Conservation (phyloP, 2,329 filamentous ascomycete genomes). For the Xylariaceae sp. region DNA sequence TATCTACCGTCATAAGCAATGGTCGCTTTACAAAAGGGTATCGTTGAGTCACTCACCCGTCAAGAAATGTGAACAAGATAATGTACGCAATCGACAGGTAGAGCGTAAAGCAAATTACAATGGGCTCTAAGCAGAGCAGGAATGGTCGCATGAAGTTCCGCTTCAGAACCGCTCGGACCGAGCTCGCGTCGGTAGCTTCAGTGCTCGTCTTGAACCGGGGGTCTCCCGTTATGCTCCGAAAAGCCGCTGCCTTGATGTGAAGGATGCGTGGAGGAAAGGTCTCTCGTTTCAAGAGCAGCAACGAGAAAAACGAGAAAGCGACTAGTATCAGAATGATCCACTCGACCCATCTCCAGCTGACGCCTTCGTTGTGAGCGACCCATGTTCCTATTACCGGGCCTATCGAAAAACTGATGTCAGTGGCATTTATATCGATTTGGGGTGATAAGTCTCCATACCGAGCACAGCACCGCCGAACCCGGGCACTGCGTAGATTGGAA, state of each 20-base stretch:
- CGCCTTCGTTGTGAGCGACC: constrained; percentile 14
- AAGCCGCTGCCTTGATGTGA: constrained; percentile 24
- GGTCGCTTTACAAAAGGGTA: neutral
- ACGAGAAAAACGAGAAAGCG: constrained; percentile 15
- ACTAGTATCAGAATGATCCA: constrained; percentile 33
- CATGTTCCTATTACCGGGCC: constrained; percentile 29
- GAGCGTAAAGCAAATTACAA: constrained; percentile 38
- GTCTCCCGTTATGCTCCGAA: constrained; percentile 25
- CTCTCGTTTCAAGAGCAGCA: constrained; percentile 27
- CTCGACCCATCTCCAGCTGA: constrained; percentile 33
- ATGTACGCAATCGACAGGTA: constrained; percentile 48
- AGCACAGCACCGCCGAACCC: constrained; percentile 23
- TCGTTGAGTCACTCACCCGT: constrained; percentile 14
- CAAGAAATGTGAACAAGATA: constrained; percentile 46
- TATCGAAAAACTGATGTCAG: neutral
- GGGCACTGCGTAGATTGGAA: constrained; percentile 26
- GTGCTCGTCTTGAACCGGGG: constrained; percentile 20
- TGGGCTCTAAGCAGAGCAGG: constrained; percentile 33
- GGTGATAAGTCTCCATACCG: constrained; percentile 6
- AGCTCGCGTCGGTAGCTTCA: constrained; percentile 20
- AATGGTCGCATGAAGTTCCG: constrained; percentile 27
- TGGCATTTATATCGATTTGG: neutral
- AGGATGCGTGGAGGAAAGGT: constrained; percentile 29
- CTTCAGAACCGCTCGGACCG: constrained; percentile 20
- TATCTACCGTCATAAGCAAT: constrained; percentile 31